phyloP scores from a whole-genome alignment of 2,329 filamentous ascomycete species.

The Aspergillus sp. region DNA sequence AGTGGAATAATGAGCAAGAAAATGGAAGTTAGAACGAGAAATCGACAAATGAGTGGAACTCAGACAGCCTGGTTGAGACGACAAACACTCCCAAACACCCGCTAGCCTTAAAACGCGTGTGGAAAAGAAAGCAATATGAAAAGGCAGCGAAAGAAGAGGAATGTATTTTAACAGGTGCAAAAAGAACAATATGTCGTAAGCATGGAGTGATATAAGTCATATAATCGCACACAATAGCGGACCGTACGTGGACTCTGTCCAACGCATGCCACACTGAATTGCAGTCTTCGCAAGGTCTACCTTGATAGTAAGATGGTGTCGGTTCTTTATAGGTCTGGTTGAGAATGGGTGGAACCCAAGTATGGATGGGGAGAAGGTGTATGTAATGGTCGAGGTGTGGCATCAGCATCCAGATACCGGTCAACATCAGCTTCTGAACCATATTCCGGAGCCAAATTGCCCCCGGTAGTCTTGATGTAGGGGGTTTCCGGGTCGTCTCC shows the following conservation, averaged over 20 bases:
- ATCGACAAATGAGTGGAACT: constrained; percentile 10
- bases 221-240: constrained; percentile 13
- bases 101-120: constrained; percentile 19
- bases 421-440: constrained; percentile 23
- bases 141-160: constrained; percentile 11
- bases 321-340: constrained; percentile 25
- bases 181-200: constrained; percentile 22
- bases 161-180: constrained; percentile 31
- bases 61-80: constrained; percentile 21
- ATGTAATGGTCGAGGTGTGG: constrained; percentile 37
- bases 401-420: constrained; percentile 33
- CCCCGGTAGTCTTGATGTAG: constrained; percentile 24
- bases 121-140: constrained; percentile 4
- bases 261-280: constrained; percentile 15
- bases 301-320: constrained; percentile 11
- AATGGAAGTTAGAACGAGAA: not conserved
- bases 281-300: not conserved
- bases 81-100: constrained; percentile 24
- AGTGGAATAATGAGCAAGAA: not conserved
- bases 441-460: constrained; percentile 19
- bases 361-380: constrained; percentile 31
- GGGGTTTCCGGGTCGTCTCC: constrained; percentile 22
- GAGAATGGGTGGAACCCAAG: constrained; percentile 30
- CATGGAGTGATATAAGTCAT: constrained; percentile 19
- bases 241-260: not conserved